Evolutionary conservation across 2,329 filamentous ascomycete species (phyloP), one percentile per base, ranked within the genome.

Genomic region (Aspergillus costaricaensis): DNA sequence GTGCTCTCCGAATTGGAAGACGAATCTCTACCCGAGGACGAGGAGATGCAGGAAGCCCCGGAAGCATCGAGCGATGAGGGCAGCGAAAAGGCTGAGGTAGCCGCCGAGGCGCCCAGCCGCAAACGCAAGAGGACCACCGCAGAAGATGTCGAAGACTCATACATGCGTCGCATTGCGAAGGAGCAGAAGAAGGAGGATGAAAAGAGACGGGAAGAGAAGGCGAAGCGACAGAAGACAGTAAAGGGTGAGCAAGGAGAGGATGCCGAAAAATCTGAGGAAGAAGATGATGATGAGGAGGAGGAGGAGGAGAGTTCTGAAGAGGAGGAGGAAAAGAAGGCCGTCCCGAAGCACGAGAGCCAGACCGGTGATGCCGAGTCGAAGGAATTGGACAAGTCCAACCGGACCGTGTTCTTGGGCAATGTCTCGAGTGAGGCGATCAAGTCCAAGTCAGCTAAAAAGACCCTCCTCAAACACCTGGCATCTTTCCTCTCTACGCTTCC

Each of bases 341-440:
- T 71, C 6, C 77, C 74, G 2, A 68, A 73, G 19, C 79, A 81
- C 72, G 76, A 81, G 65, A 71, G 73, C 47, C 48, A 79, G 30
- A 61, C 69, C 15, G 72, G 71, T 57, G 65, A 74, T 60, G 67
- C 72, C 5, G 75, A 79, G 59, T 69, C 75, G 5, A 72, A 69
- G 48, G 91, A 96, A 65, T 70, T 96, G 2, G 91, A 96, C 60
- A 96, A 96, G 80, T 91, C 94, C 8, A 86, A 86, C 60, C 90
- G 95, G 59, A 99, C 95, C 6, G 87, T 98, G 44, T 99, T 98
- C 78, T 81, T 99, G 12, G 90, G 91, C 70, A 99, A 99, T 71
- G 91, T 99, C 49, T 92, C 92, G 14, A 88, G 85, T 21, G 82
- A 89, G 55, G 92, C 91, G 44, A 91, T 98, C 70, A 90, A 87